Base-by-base conservation (phyloP, 306 rosid genomes). In the Medicago arabica region DNA sequence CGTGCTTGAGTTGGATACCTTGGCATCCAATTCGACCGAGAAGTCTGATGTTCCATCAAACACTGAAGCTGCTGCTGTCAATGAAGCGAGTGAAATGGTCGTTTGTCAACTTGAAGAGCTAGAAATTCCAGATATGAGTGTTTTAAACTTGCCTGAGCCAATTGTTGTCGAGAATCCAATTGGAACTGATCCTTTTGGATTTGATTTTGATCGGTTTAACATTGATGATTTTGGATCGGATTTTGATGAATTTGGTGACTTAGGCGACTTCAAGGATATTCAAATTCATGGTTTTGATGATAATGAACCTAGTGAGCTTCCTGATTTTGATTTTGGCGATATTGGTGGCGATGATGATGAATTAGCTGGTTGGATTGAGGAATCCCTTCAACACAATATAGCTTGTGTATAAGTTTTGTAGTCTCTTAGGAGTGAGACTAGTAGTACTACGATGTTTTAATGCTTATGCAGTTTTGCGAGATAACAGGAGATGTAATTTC, bases 331-430 rank as follows among this genome's bases (percentile, higher is more conserved):
- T 75, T 92, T 91, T 36, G 92, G 31, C 1, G 31, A 28, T 28
- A 28, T 15, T 1, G 23, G 2, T 17, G 96, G 89, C n/a, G n/a
- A n/a, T 77, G 67, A 61, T 36, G 96, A 89, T 40, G 96, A 92
- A 66, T 77, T 90, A 69, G 78, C 90, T 39, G 83, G 83, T 62
- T 94, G 98, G 97, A 79, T 60, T 69, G 86, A 89, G 46, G 91
- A 86, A 23, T 78, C 95, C 70, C 84, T 84, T 76, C 83, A 21
- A 23, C 63, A 7, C 12, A 60, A 90, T 69, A 80, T 92, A 59
- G 75, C 88, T 3, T 87, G 93, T 82, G 31, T 71, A 66, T 49
- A 90, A 91, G 66, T 82, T 88, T 91, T 89, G 87, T 82, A 86
- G 92, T 43, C 69, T 71, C 60, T 57, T 77, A 72, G 80, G 72